Base-by-base conservation (phyloP, 2,329 filamentous ascomycete species). In the Calonectria ilicicola region DNA sequence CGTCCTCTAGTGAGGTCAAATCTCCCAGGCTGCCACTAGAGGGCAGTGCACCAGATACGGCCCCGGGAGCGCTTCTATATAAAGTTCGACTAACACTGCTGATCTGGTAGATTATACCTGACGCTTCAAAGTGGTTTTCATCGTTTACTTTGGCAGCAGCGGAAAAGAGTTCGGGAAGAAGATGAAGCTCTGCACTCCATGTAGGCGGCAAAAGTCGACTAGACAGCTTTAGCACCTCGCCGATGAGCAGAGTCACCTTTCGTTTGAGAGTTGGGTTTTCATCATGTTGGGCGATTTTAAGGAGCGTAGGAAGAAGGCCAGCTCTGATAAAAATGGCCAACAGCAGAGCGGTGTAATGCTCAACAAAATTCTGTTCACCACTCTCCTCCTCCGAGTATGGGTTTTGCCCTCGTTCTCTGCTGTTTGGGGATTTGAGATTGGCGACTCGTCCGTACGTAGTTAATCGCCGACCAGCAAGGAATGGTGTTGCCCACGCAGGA, bases 401-500 rank as follows among this genome's bases (percentile, higher is more conserved):
- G 70, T 87, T 87, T 9, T 86, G 81, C 26, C 89, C 86, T 53
- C 87, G 82, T 26, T 86, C 85, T 73, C 89, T 89, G 17, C 81
- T 82, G 9, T 85, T 83, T 32, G 92, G 88, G 1, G 92, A 88
- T 76, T 94, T 95, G 65, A 98, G 86, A 73, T 95, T 97, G 9
- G 95, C 92, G 44, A 98, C 96, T 78, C 97, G 91, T n/a, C 96
- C 96, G 82, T 99, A 99, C 0, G 97, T 99, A 0, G 97, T 99
- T 58, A 99, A 87, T 72, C 97, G 90, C 76, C 97, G 91, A 9
- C 97, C 97, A 42, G 97, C 97, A 58, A 99, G 89, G 82, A 98
- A 99, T 0, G 96, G 97, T 0, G 95, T 96, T 9, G 97, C 97
- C 97, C 97, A 99, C 5, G 10, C 95, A 93, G 51, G 97, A 92